Conservation (phyloP, 495 filamentous ascomycete species). For the Xylaria cubensis region DNA sequence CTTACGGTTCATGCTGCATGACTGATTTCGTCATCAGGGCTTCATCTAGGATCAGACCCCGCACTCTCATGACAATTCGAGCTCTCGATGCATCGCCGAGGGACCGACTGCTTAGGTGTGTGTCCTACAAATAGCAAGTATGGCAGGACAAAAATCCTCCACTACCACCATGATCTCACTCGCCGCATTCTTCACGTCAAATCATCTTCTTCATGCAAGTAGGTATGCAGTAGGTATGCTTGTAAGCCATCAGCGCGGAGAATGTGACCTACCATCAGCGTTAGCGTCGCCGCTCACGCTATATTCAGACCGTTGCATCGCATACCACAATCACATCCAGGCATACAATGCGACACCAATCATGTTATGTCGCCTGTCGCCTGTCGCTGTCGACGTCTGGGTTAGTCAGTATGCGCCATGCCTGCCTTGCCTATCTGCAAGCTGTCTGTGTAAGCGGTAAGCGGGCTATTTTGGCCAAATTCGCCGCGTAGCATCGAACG, state of each 20-base stretch:
- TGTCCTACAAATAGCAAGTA: not conserved
- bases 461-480: not conserved
- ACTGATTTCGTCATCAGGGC: conserved; percentile 4
- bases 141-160: conserved; percentile 13
- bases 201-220: not conserved
- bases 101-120: conserved; percentile 2
- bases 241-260: conserved; percentile 11
- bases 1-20: not conserved
- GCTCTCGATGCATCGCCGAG: not conserved
- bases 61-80: not conserved
- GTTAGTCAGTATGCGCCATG: conserved; percentile 1
- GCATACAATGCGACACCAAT: conserved; percentile 2
- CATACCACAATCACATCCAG: not conserved
- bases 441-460: not conserved
- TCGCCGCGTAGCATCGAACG: not conserved
- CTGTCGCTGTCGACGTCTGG: not conserved
- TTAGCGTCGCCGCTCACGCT: conserved; percentile 15
- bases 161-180: conserved; percentile 17
- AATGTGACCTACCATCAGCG: conserved; percentile 9
- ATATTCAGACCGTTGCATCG: conserved; percentile 18
- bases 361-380: conserved; percentile 5
- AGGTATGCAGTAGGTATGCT: not conserved
- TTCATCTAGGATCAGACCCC: conserved; percentile 16
- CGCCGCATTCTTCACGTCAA: conserved; percentile 12
- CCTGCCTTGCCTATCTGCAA: not conserved